Evolutionary conservation across 495 filamentous ascomycete genomes (phyloP).

Genomic region (Letharia lupina): DNA sequence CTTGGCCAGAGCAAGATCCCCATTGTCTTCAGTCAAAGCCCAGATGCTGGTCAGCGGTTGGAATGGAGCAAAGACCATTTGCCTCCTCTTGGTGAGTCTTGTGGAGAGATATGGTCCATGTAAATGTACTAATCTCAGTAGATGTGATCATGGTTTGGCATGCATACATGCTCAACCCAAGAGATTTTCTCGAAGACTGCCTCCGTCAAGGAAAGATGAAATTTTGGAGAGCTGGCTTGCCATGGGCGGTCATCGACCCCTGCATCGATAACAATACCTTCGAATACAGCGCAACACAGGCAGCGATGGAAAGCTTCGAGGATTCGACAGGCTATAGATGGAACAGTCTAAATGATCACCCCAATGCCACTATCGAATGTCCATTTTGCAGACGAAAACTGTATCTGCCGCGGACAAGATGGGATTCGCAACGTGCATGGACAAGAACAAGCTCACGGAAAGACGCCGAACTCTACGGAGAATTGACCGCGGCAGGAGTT

Average conservation of each 20-base stretch:
- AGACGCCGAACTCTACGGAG: slow-evolving; percentile 10
- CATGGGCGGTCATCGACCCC: slow-evolving; percentile 56
- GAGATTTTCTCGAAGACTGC: slow-evolving; percentile 70
- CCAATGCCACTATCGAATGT: slow-evolving; percentile 47
- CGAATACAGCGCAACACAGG: slow-evolving; percentile 46
- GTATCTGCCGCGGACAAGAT: slow-evolving; percentile 54
- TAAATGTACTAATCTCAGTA: slow-evolving; percentile 20
- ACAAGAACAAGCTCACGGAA: slow-evolving; percentile 23
- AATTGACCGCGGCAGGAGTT: slow-evolving; percentile 39
- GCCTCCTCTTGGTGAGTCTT: slow-evolving; percentile 23
- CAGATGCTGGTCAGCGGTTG: slow-evolving; percentile 4
- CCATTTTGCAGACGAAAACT: slow-evolving; percentile 42
- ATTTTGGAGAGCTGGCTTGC: slow-evolving; percentile 60
- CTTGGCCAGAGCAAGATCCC: slow-evolving; percentile 5
- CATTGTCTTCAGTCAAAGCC: neutral
- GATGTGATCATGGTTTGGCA: slow-evolving; percentile 92
- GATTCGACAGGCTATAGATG: slow-evolving; percentile 46
- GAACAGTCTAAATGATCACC: slow-evolving; percentile 47
- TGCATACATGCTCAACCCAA: slow-evolving; percentile 74
- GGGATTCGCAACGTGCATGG: slow-evolving; percentile 29
- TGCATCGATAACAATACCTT: slow-evolving; percentile 59
- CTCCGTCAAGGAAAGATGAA: slow-evolving; percentile 50
- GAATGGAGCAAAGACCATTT: slow-evolving; percentile 20
- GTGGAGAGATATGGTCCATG: neutral
- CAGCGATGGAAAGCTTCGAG: slow-evolving; percentile 42